A percentile compares a stretch with the other conserved stretches of the same genome.
Evolutionary conservation across 192 early-diverging fungal genomes (phyloP).

Genomic region (Fimicolochytrium jonesii): DNA sequence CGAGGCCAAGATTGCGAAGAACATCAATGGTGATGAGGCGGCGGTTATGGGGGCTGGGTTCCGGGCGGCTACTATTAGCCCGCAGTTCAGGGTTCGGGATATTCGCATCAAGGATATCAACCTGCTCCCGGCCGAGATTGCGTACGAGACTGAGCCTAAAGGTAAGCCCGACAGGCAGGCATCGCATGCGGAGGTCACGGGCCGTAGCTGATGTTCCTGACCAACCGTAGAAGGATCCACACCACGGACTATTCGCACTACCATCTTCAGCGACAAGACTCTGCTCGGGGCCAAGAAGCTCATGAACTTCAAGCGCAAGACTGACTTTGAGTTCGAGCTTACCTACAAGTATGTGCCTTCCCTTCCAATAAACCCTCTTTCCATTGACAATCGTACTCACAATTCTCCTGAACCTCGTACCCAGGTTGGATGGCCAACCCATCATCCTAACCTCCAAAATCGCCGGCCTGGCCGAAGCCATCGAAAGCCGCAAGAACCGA

Average conservation of each 20-base stretch:
- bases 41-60: conserved; percentile 88
- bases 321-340: conserved; percentile 75
- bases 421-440: too few species aligned
- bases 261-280: conserved; percentile 63
- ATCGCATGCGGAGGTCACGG: too few species aligned
- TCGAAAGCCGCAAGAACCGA: conserved; percentile 58
- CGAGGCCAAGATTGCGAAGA: conserved; percentile 84
- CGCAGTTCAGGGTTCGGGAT: conserved; percentile 83
- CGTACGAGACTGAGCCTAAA: conserved; percentile 45
- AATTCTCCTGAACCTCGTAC: background rate
- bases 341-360: conserved; percentile 44
- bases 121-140: conserved; percentile 60
- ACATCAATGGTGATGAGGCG: conserved; percentile 95
- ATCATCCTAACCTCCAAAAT: conserved; percentile 62
- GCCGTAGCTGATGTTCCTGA: too few species aligned
- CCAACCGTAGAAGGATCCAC: conserved; percentile 16
- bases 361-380: background rate
- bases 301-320: conserved; percentile 74
- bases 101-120: conserved; percentile 84
- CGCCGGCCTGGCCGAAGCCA: conserved; percentile 64
- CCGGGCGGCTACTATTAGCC: conserved; percentile 77
- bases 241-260: conserved; percentile 40
- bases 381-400: background rate
- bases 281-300: conserved; percentile 77
- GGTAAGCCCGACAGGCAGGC: too few species aligned